phyloP scores from a whole-genome alignment of 176 grass and related monocot species.

The Eragrostis nindensis region DNA sequence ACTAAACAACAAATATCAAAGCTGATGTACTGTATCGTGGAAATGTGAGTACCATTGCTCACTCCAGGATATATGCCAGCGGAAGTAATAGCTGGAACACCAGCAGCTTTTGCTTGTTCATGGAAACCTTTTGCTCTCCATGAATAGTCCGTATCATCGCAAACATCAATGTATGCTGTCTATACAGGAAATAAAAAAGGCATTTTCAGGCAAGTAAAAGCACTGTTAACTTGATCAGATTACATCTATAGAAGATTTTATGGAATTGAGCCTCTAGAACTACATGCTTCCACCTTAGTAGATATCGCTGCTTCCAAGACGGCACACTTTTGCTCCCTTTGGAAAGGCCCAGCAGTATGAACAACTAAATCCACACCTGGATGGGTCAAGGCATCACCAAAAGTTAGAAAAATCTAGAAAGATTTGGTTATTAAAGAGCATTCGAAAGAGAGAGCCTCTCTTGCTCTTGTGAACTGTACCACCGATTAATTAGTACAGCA shows the following conservation, averaged over 20 bases:
- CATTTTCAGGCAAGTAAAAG: conserved; percentile 11
- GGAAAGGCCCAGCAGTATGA: conserved; percentile 92
- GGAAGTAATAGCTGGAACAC: conserved; percentile 90
- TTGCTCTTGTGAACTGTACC: background rate
- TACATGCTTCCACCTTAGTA: conserved; percentile 59
- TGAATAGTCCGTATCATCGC: conserved; percentile 80
- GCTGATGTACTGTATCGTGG: background rate
- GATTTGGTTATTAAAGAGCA: background rate
- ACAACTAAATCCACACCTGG: conserved; percentile 84
- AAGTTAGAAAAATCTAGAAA: background rate
- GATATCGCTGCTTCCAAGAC: conserved; percentile 86
- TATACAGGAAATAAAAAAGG: conserved; percentile 38
- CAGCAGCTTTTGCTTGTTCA: conserved; percentile 71
- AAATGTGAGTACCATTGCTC: conserved; percentile 66
- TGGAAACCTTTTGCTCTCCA: conserved; percentile 83
- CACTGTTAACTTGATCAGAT: background rate
- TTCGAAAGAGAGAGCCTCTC: background rate
- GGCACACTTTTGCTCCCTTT: conserved; percentile 59
- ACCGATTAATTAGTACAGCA: background rate
- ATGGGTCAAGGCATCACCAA: background rate
- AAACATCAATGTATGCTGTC: conserved; percentile 94
- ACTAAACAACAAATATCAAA: background rate
- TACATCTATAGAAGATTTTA: background rate
- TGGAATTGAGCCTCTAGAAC: background rate
- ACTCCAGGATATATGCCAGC: conserved; percentile 97